phyloP scores from a whole-genome alignment of 345 rosid species.

The Eutrema japonicum region DNA sequence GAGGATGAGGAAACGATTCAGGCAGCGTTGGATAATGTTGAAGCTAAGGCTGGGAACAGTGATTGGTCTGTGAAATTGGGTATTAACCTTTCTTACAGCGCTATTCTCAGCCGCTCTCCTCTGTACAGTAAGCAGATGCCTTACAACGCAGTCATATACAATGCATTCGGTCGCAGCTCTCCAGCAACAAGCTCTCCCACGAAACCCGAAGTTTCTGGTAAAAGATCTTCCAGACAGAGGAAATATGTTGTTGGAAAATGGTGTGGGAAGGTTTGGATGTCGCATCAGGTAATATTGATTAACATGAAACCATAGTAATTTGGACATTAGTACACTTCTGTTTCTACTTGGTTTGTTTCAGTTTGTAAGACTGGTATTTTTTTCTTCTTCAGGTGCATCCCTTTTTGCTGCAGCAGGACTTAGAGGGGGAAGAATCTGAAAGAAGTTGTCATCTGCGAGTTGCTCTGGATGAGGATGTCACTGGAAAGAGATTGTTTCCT shows the following conservation, averaged over 20 bases:
- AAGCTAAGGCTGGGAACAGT: slow-evolving; percentile 76
- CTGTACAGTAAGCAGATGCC: slow-evolving; percentile 99
- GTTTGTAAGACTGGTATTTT: background rate
- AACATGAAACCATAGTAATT: slow-evolving; percentile 8
- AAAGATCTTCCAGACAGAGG: slow-evolving; percentile 63
- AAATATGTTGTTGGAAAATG: slow-evolving; percentile 93
- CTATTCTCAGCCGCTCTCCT: slow-evolving; percentile 76
- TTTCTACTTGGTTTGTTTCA: slow-evolving; percentile 16
- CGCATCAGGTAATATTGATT: slow-evolving; percentile 66
- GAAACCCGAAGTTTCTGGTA: slow-evolving; percentile 51
- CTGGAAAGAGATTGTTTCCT: slow-evolving; percentile 48
- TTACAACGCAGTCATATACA: slow-evolving; percentile 82
- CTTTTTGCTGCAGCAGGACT: slow-evolving; percentile 56
- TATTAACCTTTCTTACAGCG: slow-evolving; percentile 86
- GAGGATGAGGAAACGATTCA: slow-evolving; percentile 77
- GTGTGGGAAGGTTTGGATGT: slow-evolving; percentile 99
- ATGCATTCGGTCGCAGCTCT: slow-evolving; percentile 80
- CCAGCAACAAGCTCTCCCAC: slow-evolving; percentile 52
- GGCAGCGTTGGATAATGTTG: slow-evolving; percentile 76
- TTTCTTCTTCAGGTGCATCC: slow-evolving; percentile 83
- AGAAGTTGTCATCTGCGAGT: slow-evolving; percentile 47
- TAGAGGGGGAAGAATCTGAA: slow-evolving; percentile 65
- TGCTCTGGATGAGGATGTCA: slow-evolving; percentile 52
- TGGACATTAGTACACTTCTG: slow-evolving; percentile 7
- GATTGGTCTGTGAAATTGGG: slow-evolving; percentile 98